Evolutionary conservation across 495 filamentous ascomycete genomes (phyloP), one percentile per base, ranked within the genome.

Genomic region (Neurospora sp.): DNA sequence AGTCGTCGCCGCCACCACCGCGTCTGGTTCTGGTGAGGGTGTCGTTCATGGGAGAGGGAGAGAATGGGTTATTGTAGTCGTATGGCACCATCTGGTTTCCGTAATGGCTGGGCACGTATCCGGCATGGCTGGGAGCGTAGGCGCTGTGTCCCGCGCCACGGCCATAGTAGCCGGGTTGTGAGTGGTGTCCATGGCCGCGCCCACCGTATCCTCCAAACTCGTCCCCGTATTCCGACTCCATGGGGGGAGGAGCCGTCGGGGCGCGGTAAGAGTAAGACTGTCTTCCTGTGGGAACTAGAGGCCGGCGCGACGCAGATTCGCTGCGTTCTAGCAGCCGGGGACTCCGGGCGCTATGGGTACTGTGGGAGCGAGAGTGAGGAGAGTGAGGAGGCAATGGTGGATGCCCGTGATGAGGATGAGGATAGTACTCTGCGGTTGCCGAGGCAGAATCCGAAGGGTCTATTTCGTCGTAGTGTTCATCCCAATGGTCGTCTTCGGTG

Each of bases 371-470:
- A 0, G 53, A 65, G 27, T 65, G 53, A 65, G 53, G 53, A 65
- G 48, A 59, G 0, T 59, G 48, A 1, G 53, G 27, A 35, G 53
- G 27, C 27, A 65, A 2, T 18, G 22, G 53, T 4, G 53, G 31
- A 65, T 65, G 53, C 14, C 73, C 75, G 78, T 10, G 76, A 68
- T 14, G 78, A 70, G 7, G 71, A n/a, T 20, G 59, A 65, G 69
- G 74, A 8, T 65, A 76, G 69, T 76, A 78, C n/a, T 75, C 78
- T 44, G 79, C 72, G 70, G 42, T 75, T 77, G 85, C 70, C 79
- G 89, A 95, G 38, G 93, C 93, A n/a, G 93, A 94, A 83, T 96
- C 93, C 42, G 90, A 92, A 31, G 92, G 91, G 70, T 91, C 89
- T 76, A 96, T 82, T 76, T 94, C 92, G 77, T 90, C 90, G 72